Conservation (phyloP, 2,329 filamentous ascomycete genomes). For the Orbilia javanica region DNA sequence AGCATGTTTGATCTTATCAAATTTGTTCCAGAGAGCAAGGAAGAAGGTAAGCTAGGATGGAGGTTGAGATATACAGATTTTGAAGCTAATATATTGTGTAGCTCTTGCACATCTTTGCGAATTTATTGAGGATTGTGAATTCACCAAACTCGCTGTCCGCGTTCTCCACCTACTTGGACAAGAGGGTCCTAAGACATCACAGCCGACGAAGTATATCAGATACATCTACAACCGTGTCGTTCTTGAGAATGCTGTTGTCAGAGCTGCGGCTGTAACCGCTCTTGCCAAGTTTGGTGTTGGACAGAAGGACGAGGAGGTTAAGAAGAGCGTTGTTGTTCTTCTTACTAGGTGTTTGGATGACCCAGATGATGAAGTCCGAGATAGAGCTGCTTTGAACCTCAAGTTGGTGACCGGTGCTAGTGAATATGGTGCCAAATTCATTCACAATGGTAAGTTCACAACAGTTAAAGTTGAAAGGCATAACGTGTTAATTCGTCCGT, state of each 20-base stretch:
- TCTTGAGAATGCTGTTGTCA: conserved; percentile 93
- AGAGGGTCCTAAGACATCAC: conserved; percentile 93
- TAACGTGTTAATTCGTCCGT: background rate
- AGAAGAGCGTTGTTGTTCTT: conserved; percentile 92
- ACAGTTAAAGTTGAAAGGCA: conserved; percentile 11
- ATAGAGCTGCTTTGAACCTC: conserved; percentile 92
- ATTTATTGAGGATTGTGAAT: conserved; percentile 99
- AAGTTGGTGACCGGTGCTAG: conserved; percentile 93
- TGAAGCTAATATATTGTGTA: conserved; percentile 62
- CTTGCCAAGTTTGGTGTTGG: conserved; percentile 97
- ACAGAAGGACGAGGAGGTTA: conserved; percentile 92
- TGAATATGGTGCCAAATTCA: conserved; percentile 85
- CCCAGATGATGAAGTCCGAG: conserved; percentile 95
- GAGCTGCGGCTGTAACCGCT: conserved; percentile 94
- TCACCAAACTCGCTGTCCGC: conserved; percentile 95
- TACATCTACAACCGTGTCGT: conserved; percentile 99
- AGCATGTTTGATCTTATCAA: conserved; percentile 99
- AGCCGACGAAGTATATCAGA: conserved; percentile 98
- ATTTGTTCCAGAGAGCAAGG: conserved; percentile 89
- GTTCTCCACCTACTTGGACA: conserved; percentile 93
- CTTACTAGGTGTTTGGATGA: conserved; percentile 95
- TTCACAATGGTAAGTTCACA: conserved; percentile 80
- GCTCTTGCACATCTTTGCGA: conserved; percentile 96
- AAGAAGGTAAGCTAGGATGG: conserved; percentile 69
- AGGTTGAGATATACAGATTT: conserved; percentile 14